A percentile compares a stretch with the other conserved stretches of the same genome.
phyloP scores from a whole-genome alignment of 1,284 basidiomycete species.

The Heterobasidion parviporum region DNA sequence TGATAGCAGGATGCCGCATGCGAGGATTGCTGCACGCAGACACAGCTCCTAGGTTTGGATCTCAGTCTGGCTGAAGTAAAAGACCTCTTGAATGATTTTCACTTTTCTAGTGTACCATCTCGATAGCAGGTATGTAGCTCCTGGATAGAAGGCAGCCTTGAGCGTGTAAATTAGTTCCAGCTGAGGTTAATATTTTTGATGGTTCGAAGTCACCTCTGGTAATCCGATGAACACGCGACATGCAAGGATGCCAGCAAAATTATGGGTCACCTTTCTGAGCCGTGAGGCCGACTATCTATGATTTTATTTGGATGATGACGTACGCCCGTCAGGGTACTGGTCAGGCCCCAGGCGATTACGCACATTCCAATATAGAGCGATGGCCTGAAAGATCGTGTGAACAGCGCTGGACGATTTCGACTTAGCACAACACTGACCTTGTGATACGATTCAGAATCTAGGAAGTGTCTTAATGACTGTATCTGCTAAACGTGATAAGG shows the following conservation, averaged over 20 bases:
- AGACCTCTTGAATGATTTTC: neutral
- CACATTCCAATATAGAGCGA: slow-evolving; percentile 55
- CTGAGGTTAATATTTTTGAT: neutral
- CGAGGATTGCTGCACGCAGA: slow-evolving; percentile 64
- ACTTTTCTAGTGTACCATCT: slow-evolving; percentile 63
- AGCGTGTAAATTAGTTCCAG: neutral
- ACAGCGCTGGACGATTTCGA: neutral
- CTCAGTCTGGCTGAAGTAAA: neutral
- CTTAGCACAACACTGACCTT: slow-evolving; percentile 23
- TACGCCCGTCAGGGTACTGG: slow-evolving; percentile 54
- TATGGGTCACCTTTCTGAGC: slow-evolving; percentile 36
- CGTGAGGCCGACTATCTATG: neutral
- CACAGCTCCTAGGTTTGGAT: slow-evolving; percentile 42
- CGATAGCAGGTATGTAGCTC: slow-evolving; percentile 51
- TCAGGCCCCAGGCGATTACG: slow-evolving; percentile 56
- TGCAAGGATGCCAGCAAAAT: slow-evolving; percentile 46
- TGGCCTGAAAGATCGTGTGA: slow-evolving; percentile 30
- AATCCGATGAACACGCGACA: slow-evolving; percentile 57
- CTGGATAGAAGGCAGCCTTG: slow-evolving; percentile 57
- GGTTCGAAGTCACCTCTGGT: slow-evolving; percentile 37
- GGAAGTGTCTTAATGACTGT: neutral
- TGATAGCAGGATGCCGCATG: slow-evolving; percentile 59
- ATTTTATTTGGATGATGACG: neutral
- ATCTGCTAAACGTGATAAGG: neutral
- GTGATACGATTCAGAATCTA: slow-evolving; percentile 47